Evolutionary conservation across 768 basidiomycete genomes (phyloP).

Genomic region (Lactarius akahatsu): DNA sequence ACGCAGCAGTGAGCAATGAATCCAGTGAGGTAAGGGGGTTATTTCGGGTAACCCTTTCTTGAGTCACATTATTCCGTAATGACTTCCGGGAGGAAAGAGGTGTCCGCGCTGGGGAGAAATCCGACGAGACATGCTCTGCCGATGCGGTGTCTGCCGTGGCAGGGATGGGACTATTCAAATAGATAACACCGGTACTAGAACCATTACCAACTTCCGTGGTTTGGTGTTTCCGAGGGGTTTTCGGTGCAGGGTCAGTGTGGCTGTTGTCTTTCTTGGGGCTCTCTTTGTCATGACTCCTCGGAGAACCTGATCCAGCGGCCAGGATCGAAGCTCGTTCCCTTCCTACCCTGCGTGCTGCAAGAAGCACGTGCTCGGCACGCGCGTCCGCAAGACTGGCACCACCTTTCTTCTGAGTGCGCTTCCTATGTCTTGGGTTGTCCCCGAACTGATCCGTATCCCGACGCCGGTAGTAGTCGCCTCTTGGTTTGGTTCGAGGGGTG

Average conservation of each 20-base stretch:
- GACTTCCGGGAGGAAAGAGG: constrained; percentile 20
- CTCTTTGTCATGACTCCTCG: constrained; percentile 34
- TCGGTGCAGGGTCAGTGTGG: constrained; percentile 16
- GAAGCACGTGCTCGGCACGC: constrained; percentile 64
- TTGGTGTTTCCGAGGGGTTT: constrained; percentile 26
- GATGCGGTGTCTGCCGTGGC: constrained; percentile 17
- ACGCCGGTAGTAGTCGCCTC: constrained; percentile 30
- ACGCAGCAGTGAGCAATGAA: constrained; percentile 59
- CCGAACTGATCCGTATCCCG: constrained; percentile 24
- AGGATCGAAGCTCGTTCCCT: constrained; percentile 55
- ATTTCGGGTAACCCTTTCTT: constrained; percentile 30
- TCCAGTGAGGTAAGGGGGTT: constrained; percentile 52
- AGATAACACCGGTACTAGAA: constrained; percentile 25
- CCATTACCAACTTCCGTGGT: constrained; percentile 22
- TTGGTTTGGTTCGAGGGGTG: constrained; percentile 24
- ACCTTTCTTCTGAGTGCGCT: constrained; percentile 32
- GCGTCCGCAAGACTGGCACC: constrained; percentile 56
- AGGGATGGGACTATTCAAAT: constrained; percentile 27
- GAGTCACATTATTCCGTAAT: constrained; percentile 30
- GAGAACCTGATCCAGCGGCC: constrained; percentile 49
- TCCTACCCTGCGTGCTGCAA: constrained; percentile 70
- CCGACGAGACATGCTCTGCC: constrained; percentile 21
- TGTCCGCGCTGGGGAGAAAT: constrained; percentile 31
- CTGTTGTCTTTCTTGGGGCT: constrained; percentile 41
- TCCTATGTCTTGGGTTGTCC: constrained; percentile 31